These are phyloP conservation scores for Fusarium secorum DNA, from an alignment of 2,329 filamentous ascomycete genomes.

Conservation along the genomic window DNA sequence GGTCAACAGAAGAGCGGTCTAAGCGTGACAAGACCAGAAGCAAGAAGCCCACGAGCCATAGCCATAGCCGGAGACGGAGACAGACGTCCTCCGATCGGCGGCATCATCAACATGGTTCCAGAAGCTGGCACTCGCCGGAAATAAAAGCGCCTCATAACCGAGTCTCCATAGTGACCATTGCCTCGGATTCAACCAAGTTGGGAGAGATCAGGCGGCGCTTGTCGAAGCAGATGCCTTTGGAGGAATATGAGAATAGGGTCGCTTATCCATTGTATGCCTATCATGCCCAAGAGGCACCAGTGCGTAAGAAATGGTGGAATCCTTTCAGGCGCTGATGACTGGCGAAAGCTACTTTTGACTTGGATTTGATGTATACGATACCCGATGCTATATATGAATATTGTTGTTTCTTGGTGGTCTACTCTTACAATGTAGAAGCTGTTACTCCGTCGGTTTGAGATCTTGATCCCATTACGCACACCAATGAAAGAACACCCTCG, in stretches of 20 bases:
- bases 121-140: constrained; percentile 2
- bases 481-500: background rate
- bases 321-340: constrained; percentile 17
- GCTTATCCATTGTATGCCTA: constrained; percentile 35
- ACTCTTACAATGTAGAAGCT: background rate
- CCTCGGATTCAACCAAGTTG: constrained; percentile 55
- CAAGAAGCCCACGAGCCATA: constrained; percentile 8
- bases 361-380: background rate
- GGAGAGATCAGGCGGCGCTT: constrained; percentile 50
- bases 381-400: background rate
- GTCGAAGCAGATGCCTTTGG: constrained; percentile 9
- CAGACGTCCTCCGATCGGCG: constrained; percentile 7
- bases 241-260: constrained; percentile 1
- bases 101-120: constrained; percentile 11
- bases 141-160: constrained; percentile 20
- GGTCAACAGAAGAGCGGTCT: constrained; percentile 2
- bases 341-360: background rate
- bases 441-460: background rate
- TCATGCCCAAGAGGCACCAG: constrained; percentile 15
- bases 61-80: background rate
- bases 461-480: background rate
- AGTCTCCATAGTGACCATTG: constrained; percentile 47
- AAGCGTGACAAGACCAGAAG: constrained; percentile 19
- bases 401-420: background rate
- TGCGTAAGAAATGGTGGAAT: constrained; percentile 38